Base-by-base conservation (phyloP, 2,329 filamentous ascomycete species). In the Neofusicoccum parvum region DNA sequence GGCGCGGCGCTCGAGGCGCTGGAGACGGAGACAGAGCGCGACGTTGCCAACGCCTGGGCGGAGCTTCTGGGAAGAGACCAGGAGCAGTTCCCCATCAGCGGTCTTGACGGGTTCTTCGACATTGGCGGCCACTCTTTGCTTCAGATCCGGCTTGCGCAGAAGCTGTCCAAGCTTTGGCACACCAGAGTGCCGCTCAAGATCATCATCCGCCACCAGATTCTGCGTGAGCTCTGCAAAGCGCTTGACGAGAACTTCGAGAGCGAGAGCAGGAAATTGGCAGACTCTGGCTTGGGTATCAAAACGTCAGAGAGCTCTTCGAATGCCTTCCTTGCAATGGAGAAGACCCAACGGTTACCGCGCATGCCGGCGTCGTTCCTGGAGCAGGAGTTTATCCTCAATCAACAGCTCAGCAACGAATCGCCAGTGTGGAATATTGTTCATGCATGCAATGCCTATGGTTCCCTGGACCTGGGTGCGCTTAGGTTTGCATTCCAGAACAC, bases 41-140 rank as follows among this genome's bases (percentile, higher is more conserved):
- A 45, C 5, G 45, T 67, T 15, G 62, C 63, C 14, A 20, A 54
- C 9, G 48, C 51, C n/a, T 67, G 65, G 65, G 51, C 32, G 23
- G 65, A 67, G 10, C 37, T 56, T 2, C 36, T 67, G 34, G 46
- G 48, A 10, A 20, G 53, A 3, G 46, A 64, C 6, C 34, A 58
- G 14, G 11, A 6, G 3, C 17, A 32, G 36, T 17, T 14, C n/a
- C 20, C 50, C 3, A 56, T 67, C 41, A 48, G 51, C 5, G 62
- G 49, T 3, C 46, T 60, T 10, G 54, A 62, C 58, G 32, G 36
- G 20, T 67, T 67, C 48, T 65, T 67, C 62, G 65, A 43, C 10
- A 37, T 67, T 41, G 65, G 65, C 5, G 65, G 65, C 10, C 63
- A 67, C 17, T 67, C 65, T 5, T 45, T 67, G 37, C 65, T 64